phyloP scores from a whole-genome alignment of 1,284 basidiomycete genomes.

The Pyrrhoderma noxium region DNA sequence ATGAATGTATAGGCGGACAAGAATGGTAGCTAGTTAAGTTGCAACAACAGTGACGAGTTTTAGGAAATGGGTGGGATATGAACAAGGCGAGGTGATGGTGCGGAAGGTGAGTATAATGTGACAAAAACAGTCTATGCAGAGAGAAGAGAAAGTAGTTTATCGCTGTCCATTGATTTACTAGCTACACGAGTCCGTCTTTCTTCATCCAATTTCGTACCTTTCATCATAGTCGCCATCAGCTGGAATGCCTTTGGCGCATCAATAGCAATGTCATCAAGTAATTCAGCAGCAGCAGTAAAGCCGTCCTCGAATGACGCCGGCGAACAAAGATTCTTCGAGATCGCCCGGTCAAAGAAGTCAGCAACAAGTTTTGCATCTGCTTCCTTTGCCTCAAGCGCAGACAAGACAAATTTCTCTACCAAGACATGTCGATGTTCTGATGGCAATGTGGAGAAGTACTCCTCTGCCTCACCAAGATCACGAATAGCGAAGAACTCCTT shows the following conservation, averaged over 20 bases:
- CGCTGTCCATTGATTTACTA: constrained; percentile 50
- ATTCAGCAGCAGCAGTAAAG: constrained; percentile 59
- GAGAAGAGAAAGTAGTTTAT: constrained; percentile 52
- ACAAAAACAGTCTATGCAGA: constrained; percentile 37
- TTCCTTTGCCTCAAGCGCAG: constrained; percentile 75
- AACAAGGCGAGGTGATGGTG: too few species aligned
- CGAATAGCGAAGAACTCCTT: constrained; percentile 74
- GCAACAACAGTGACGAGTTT: too few species aligned
- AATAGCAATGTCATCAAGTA: constrained; percentile 81
- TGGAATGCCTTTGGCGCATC: constrained; percentile 84
- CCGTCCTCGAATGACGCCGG: constrained; percentile 59
- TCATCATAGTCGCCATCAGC: constrained; percentile 69
- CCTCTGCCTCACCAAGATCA: constrained; percentile 80
- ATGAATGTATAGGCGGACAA: too few species aligned
- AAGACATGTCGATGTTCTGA: constrained; percentile 55
- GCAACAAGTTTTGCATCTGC: constrained; percentile 77
- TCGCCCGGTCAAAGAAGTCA: constrained; percentile 53
- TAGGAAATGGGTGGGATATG: too few species aligned
- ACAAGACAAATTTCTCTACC: constrained; percentile 67
- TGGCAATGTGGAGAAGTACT: constrained; percentile 72
- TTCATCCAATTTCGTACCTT: constrained; percentile 60
- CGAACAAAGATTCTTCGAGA: constrained; percentile 48
- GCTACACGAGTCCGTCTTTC: constrained; percentile 47
- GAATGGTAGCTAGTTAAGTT: too few species aligned
- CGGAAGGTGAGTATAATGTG: too few species aligned